These are phyloP conservation scores for Mucuna pruriens DNA, from an alignment of 306 rosid species.

Conservation along the genomic window DNA sequence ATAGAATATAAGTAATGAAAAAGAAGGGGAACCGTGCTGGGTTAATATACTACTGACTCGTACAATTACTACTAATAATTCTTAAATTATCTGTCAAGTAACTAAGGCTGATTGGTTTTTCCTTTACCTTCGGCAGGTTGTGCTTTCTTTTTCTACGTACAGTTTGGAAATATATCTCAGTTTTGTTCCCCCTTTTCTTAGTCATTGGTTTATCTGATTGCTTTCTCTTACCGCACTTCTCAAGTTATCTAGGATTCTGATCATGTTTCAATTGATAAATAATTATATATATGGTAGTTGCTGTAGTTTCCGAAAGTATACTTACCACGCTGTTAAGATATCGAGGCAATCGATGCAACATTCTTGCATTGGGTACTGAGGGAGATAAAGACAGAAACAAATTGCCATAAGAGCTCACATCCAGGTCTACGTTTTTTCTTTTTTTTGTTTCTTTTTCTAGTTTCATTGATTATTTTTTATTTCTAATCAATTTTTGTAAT, in stretches of 20 bases:
- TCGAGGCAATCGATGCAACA: neutral
- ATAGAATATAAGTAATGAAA: too few species aligned
- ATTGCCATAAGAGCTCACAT: neutral
- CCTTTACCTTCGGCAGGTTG: neutral
- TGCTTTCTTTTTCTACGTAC: neutral
- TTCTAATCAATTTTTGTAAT: neutral
- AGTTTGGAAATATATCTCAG: neutral
- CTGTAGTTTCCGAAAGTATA: neutral
- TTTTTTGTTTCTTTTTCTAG: neutral
- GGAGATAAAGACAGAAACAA: neutral
- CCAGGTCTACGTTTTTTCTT: neutral
- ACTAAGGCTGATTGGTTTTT: neutral
- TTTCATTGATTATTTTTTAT: neutral
- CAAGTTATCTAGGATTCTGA: constrained; percentile 14
- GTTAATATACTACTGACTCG: too few species aligned
- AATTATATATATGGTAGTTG: neutral
- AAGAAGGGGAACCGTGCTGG: neutral
- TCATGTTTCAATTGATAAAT: neutral
- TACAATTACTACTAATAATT: neutral
- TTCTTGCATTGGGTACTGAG: neutral
- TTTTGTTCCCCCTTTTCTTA: neutral
- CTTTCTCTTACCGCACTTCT: constrained; percentile 6
- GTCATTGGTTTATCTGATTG: neutral
- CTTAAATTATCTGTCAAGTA: neutral
- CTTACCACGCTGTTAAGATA: neutral